Evolutionary conservation across 768 basidiomycete genomes (phyloP).

Genomic region (Aureoboletus auriporus): DNA sequence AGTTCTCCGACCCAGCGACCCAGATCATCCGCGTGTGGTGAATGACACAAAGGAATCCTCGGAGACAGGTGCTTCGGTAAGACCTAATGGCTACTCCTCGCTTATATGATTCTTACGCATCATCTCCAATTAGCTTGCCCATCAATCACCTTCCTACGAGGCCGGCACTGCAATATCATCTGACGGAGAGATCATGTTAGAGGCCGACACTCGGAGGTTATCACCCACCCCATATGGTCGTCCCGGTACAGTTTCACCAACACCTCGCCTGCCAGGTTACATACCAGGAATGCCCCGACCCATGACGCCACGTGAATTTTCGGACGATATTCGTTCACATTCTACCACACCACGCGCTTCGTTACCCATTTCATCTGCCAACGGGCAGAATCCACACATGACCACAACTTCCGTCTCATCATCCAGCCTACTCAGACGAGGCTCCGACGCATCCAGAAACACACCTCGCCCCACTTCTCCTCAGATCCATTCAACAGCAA

Average conservation of each 20-base stretch:
- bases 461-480: constrained; percentile 50
- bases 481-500: constrained; percentile 33
- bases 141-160: constrained; percentile 43
- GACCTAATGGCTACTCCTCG: constrained; percentile 8
- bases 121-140: constrained; percentile 12
- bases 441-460: constrained; percentile 53
- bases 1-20: constrained; percentile 35
- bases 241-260: constrained; percentile 47
- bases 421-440: constrained; percentile 44
- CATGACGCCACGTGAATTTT: constrained; percentile 78
- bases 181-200: constrained; percentile 48
- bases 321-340: constrained; percentile 71
- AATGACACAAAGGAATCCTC: constrained; percentile 17
- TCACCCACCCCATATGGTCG: constrained; percentile 57
- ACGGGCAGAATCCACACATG: constrained; percentile 32
- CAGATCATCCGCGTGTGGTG: constrained; percentile 20
- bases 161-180: constrained; percentile 69
- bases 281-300: constrained; percentile 89
- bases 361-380: constrained; percentile 47
- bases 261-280: constrained; percentile 69
- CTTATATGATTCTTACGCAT: constrained; percentile 18
- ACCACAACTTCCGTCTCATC: constrained; percentile 33
- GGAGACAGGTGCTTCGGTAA: constrained; percentile 23
- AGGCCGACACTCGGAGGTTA: constrained; percentile 48
- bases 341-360: constrained; percentile 74